Percentiles rank a stretch among this genome's conserved stretches.
Conservation (phyloP, 148 eudicot species). For the Chenopodium berlandieri region DNA sequence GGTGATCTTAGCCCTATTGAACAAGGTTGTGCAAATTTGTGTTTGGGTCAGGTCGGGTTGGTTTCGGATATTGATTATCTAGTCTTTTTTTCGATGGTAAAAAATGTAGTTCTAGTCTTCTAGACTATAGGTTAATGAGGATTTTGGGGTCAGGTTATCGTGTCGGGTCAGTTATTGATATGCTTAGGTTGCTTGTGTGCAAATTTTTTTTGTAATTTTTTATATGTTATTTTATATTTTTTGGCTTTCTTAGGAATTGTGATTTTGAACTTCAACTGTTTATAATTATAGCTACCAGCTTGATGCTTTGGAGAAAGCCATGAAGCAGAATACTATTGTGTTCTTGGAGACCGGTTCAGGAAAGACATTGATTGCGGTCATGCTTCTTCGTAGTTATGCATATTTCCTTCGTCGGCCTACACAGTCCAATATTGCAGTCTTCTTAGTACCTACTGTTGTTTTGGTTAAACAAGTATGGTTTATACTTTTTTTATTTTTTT, state of each 20-base stretch:
- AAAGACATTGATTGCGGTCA: constrained; percentile 82
- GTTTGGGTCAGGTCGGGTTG: not conserved
- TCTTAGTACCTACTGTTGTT: constrained; percentile 91
- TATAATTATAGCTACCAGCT: constrained; percentile 66
- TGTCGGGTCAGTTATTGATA: not conserved
- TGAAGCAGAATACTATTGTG: constrained; percentile 78
- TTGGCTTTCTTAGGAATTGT: no score
- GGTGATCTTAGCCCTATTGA: not conserved
- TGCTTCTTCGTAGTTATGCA: constrained; percentile 83
- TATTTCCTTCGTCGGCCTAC: constrained; percentile 60
- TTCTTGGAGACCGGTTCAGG: constrained; percentile 93
- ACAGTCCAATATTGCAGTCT: constrained; percentile 53
- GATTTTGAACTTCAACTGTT: not conserved
- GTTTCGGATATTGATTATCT: not conserved
- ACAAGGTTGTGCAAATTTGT: not conserved
- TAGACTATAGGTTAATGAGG: not conserved
- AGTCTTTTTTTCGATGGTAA: not conserved
- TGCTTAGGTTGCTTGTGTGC: no score
- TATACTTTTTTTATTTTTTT: not conserved
- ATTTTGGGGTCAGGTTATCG: not conserved
- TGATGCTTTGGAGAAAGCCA: constrained; percentile 77
- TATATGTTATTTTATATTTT: no score
- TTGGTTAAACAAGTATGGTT: constrained; percentile 74
- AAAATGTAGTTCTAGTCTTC: not conserved
- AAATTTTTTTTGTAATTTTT: not conserved